Percentiles rank a stretch among this genome's conserved stretches.
Evolutionary conservation across 2,329 filamentous ascomycete genomes (phyloP).

Genomic region (Xenoacremonium recifei): DNA sequence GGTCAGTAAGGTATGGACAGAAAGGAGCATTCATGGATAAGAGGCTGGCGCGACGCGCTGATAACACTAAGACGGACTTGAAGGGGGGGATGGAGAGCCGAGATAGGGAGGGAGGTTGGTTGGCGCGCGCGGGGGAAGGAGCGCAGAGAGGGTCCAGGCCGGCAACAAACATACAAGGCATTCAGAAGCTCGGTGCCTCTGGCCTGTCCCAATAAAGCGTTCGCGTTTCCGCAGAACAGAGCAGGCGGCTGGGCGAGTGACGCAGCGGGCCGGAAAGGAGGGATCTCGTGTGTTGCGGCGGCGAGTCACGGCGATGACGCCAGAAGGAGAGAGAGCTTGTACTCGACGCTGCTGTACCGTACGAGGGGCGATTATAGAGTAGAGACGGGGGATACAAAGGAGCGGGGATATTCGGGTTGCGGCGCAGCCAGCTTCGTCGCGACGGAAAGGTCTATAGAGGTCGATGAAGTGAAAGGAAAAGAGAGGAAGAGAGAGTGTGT

Average conservation of each 20-base stretch:
- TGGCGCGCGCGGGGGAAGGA: slow-evolving; percentile 9
- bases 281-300: slow-evolving; percentile 16
- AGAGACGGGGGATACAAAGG: slow-evolving; percentile 8
- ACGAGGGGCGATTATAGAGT: slow-evolving; percentile 10
- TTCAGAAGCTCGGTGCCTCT: slow-evolving; percentile 34
- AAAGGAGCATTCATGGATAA: slow-evolving; percentile 15
- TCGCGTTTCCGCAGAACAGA: slow-evolving; percentile 30
- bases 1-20: no score
- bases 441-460: slow-evolving; percentile 14
- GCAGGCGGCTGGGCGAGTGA: slow-evolving; percentile 15
- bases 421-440: slow-evolving; percentile 29
- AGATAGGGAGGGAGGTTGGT: slow-evolving; percentile 13
- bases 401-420: slow-evolving; percentile 12
- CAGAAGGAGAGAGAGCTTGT: slow-evolving; percentile 6
- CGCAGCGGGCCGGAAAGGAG: slow-evolving; percentile 5
- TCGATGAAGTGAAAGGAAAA: slow-evolving; percentile 1
- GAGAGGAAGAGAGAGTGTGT: slow-evolving; percentile 16
- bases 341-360: no score
- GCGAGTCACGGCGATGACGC: slow-evolving; percentile 11
- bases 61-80: slow-evolving; percentile 9
- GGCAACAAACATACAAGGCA: slow-evolving; percentile 38
- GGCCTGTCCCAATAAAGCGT: slow-evolving; percentile 27
- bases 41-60: slow-evolving; percentile 13
- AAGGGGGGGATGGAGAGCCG: slow-evolving; percentile 13
- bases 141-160: slow-evolving; percentile 2